These are phyloP conservation scores for Eucalyptus tenuipes DNA, from an alignment of 345 rosid species.

Conservation along the genomic window DNA sequence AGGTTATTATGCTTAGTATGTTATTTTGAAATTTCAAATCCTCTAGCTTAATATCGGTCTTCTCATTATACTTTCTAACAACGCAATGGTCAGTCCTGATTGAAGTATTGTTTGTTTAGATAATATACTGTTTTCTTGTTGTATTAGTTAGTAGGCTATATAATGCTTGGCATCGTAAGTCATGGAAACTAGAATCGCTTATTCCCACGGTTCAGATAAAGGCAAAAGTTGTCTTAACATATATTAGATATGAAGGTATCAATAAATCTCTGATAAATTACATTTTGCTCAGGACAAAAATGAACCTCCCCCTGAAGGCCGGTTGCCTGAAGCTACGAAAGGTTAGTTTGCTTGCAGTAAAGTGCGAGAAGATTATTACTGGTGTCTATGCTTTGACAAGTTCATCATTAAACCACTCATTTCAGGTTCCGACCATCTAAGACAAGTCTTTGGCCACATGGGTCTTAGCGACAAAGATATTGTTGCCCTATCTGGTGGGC, in stretches of 20 bases:
- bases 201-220: background rate
- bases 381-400: background rate
- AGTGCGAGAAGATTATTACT: background rate
- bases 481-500: conserved; percentile 83
- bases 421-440: conserved; percentile 68
- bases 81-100: background rate
- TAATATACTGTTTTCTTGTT: background rate
- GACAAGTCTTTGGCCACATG: conserved; percentile 82
- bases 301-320: conserved; percentile 81
- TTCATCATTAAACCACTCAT: background rate
- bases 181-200: background rate
- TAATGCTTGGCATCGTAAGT: background rate
- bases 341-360: conserved; percentile 15
- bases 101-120: background rate
- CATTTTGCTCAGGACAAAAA: conserved; percentile 50
- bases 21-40: background rate
- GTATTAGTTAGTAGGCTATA: background rate
- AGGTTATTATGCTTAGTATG: background rate
- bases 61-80: background rate
- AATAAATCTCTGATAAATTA: background rate
- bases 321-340: conserved; percentile 75
- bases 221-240: background rate
- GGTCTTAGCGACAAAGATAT: conserved; percentile 80
- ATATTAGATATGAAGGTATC: background rate
- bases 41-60: background rate